Evolutionary conservation across 805 yeast genomes (phyloP), one percentile per base, ranked within the genome.

Genomic region (Jamesozyma gamospora): DNA sequence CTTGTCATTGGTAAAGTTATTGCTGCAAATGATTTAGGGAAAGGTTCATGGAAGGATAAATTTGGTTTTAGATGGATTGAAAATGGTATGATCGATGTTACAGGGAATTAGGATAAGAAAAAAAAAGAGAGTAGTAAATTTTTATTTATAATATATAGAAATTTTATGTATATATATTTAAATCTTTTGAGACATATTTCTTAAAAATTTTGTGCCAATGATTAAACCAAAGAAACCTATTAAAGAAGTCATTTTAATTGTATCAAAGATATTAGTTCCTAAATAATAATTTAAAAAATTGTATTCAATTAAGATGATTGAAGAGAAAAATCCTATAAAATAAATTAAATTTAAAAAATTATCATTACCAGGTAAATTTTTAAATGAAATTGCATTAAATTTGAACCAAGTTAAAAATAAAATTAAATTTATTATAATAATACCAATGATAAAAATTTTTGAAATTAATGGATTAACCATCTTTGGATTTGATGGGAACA

Each of bases 1-100:
- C 64, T 92, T 30, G 78, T 92, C 3, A 78, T 79, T 49, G 99
- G 97, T 1, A 88, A 85, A 53, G 78, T 92, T 12, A 71, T 81
- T 4, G 90, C 85, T 7, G 90, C 82, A 7, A 67, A 72, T 53
- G 71, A 72, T 50, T 73, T 71, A 37, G 69, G 69, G 52, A 62
- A 74, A 60, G 66, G 77, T 13, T 3, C 12, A 3, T 60, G 32
- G 8, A 51, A 53, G 46, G 25, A 25, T 13, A 60, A 67, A 24
- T 75, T 74, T 66, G 72, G 74, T 18, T 75, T 76, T 42, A 65
- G 85, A 54, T 64, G 68, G 64, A 67, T 82, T 19, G 58, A 60
- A 19, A 80, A 79, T 51, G 67, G 65, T 13, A 78, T 70, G 54
- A 47, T 61, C 16, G 64, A 63, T 34, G 31, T 29, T 17, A 18